phyloP scores from a whole-genome alignment of 2,329 filamentous ascomycete genomes.

The Aspergillus hortae region DNA sequence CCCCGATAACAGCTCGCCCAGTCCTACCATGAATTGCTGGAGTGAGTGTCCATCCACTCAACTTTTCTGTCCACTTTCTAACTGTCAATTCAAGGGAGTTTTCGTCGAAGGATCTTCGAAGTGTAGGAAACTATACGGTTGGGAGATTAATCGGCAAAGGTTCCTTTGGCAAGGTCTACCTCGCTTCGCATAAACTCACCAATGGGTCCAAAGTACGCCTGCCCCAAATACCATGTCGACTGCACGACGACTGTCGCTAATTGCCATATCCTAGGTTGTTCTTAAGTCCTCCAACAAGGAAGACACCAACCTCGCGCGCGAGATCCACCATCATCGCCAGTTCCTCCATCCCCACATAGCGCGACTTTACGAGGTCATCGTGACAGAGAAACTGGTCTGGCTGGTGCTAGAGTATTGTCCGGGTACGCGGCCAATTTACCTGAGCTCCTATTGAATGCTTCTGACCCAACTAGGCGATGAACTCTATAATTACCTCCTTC shows the following conservation, averaged over 20 bases:
- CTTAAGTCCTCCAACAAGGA: slow-evolving; percentile 97
- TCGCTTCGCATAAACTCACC: slow-evolving; percentile 93
- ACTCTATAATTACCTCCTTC: slow-evolving; percentile 90
- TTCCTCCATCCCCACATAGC: slow-evolving; percentile 98
- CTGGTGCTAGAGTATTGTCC: slow-evolving; percentile 94
- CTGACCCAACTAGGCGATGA: slow-evolving; percentile 68
- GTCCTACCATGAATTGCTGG: slow-evolving; percentile 93
- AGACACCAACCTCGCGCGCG: slow-evolving; percentile 90
- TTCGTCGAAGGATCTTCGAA: slow-evolving; percentile 81
- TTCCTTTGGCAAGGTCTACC: slow-evolving; percentile 96
- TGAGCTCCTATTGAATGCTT: slow-evolving; percentile 4
- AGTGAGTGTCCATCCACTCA: slow-evolving; percentile 57
- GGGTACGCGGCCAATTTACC: slow-evolving; percentile 50
- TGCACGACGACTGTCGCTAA: neutral
- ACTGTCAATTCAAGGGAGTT: slow-evolving; percentile 65
- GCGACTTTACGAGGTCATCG: slow-evolving; percentile 93
- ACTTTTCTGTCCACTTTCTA: no score
- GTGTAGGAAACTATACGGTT: slow-evolving; percentile 91
- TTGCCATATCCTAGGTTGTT: slow-evolving; percentile 65
- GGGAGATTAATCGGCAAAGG: slow-evolving; percentile 93
- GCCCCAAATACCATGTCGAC: neutral
- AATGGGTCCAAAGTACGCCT: slow-evolving; percentile 87
- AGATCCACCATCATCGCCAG: slow-evolving; percentile 98
- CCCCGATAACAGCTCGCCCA: slow-evolving; percentile 69
- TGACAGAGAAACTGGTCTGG: slow-evolving; percentile 94